Base-by-base conservation (phyloP, 768 basidiomycete species). In the Hypholoma sublateritium region DNA sequence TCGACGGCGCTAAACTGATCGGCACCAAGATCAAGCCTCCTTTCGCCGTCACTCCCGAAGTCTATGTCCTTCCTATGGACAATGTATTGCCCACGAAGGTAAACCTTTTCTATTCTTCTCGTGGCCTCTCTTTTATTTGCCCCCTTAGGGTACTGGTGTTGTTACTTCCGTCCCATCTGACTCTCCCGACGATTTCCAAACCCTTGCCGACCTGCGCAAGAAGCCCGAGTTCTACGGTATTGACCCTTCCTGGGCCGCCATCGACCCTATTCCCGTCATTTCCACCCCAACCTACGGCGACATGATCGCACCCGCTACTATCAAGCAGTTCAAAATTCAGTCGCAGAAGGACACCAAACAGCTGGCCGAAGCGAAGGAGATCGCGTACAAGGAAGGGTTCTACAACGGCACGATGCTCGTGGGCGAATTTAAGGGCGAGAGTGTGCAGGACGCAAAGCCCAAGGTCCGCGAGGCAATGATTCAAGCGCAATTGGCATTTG, bases 61-160 rank as follows among this genome's bases (percentile, higher is more conserved):
- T 98, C 24, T 95, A 95, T 66, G 93, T 99, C 45, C 74, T 99
- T 56, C 97, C 97, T n/a, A 99, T 99, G 97, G 97, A 99, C 62
- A 91, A 88, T 62, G 94, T 98, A 52, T 80, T 96, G 46, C 84
- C 94, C n/a, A 95, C 92, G 59, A 98, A 98, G 28, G 28, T 32
- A 32, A 5, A 9, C 9, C 28, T 7, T 32, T 32, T 32, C 28
- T 32, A 7, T 9, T 32, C 9, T 32, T 32, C 9, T 9, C 28
- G 9, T 32, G 28, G 5, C 28, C 28, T 32, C 28, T 5, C 5
- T n/a, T 32, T 32, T 32, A 32, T 32, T 9, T 32, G 28, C 28
- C 9, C 5, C 9, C 9, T 32, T 9, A 32, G 88, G 97, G 97
- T 66, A 98, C 96, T 12, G 97, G 96, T 59, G 94, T 99, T 28